These are phyloP conservation scores for Eucalyptus marginata DNA, from an alignment of 345 rosid genomes.

Conservation along the genomic window DNA sequence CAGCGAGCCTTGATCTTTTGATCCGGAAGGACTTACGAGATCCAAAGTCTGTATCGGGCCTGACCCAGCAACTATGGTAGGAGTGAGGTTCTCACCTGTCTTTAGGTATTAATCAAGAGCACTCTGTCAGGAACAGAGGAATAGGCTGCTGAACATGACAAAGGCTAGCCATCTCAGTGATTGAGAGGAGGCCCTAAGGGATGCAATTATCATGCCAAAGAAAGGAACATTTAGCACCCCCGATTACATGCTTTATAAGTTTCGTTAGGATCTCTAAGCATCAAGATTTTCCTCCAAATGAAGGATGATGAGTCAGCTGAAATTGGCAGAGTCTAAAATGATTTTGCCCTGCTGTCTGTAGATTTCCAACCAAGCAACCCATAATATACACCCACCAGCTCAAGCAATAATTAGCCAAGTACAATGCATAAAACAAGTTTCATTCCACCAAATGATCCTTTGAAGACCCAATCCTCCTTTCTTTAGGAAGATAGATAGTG, in stretches of 20 bases:
- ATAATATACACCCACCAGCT: background rate
- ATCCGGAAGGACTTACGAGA: background rate
- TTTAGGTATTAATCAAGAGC: background rate
- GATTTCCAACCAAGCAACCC: background rate
- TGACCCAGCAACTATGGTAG: background rate
- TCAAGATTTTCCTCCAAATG: background rate
- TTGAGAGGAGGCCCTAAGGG: background rate
- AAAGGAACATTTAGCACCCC: background rate
- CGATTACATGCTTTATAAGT: background rate
- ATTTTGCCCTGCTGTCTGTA: background rate
- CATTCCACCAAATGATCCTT: background rate
- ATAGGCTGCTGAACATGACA: background rate
- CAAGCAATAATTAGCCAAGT: background rate
- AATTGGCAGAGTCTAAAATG: background rate
- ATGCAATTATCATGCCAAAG: background rate
- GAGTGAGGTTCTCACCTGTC: background rate
- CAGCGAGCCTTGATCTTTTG: background rate
- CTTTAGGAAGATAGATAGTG: background rate
- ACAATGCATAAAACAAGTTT: background rate
- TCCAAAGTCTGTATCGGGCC: background rate
- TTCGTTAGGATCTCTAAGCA: background rate
- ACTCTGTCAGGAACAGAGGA: background rate
- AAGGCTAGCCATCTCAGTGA: background rate
- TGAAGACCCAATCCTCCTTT: background rate
- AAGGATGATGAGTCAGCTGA: background rate